These are phyloP conservation scores for Microbotryomycetes sp. DNA, from an alignment of 1,284 basidiomycete genomes.

Conservation along the genomic window DNA sequence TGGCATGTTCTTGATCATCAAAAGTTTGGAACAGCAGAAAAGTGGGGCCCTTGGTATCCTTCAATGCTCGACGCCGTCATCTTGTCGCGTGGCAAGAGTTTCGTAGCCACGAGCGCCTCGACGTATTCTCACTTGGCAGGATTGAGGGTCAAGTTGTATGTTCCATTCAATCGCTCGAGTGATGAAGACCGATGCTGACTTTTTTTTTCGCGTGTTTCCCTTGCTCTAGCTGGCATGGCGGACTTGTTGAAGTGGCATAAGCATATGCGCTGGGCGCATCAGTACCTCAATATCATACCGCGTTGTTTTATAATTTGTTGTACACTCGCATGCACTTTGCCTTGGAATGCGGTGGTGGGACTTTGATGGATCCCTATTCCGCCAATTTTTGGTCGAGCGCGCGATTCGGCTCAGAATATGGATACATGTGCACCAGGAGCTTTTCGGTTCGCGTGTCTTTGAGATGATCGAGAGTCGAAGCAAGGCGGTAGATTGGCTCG, in stretches of 20 bases:
- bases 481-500: too few species aligned
- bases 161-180: neutral
- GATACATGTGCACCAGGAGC: too few species aligned
- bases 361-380: too few species aligned
- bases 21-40: slow-evolving; percentile 11
- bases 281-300: too few species aligned
- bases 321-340: too few species aligned
- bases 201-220: neutral
- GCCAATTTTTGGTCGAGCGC: too few species aligned
- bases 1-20: slow-evolving; percentile 30
- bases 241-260: slow-evolving; percentile 16
- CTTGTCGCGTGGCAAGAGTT: slow-evolving; percentile 15
- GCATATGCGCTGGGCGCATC: too few species aligned
- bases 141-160: slow-evolving; percentile 30
- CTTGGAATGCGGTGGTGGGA: too few species aligned
- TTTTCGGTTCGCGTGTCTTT: too few species aligned
- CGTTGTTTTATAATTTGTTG: too few species aligned
- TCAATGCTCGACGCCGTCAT: slow-evolving; percentile 26
- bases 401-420: too few species aligned
- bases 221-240: slow-evolving; percentile 21
- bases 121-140: slow-evolving; percentile 26
- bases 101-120: slow-evolving; percentile 23
- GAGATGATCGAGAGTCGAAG: too few species aligned
- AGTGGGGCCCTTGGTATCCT: slow-evolving; percentile 23
- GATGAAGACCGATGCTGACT: neutral